Conservation (phyloP, 2,329 filamentous ascomycete genomes). For the Rhynchosporium agropyri region DNA sequence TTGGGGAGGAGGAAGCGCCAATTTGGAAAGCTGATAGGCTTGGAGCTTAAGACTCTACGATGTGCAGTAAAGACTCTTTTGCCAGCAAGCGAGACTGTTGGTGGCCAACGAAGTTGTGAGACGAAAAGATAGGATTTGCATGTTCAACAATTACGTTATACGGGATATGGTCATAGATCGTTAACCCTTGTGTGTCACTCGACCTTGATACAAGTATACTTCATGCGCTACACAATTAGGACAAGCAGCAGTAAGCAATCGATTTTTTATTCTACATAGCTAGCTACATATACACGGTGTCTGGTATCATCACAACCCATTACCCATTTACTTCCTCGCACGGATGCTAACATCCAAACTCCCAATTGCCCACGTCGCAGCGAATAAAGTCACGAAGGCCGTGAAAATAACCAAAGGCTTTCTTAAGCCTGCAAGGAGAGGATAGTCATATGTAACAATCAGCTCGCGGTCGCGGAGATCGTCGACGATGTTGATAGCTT, state of each 20-base stretch:
- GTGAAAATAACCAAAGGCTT: slow-evolving; percentile 84
- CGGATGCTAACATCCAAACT: slow-evolving; percentile 40
- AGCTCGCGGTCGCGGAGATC: slow-evolving; percentile 84
- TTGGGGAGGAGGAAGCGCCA: too few species aligned
- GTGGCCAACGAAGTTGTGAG: too few species aligned
- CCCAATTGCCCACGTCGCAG: slow-evolving; percentile 72
- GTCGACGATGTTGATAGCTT: slow-evolving; percentile 84
- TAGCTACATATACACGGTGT: neutral
- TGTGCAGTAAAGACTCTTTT: too few species aligned
- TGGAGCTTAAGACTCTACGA: too few species aligned
- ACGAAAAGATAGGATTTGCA: too few species aligned
- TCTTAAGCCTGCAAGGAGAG: slow-evolving; percentile 71
- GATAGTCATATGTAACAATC: slow-evolving; percentile 86
- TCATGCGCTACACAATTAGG: neutral
- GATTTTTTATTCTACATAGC: slow-evolving; percentile 13
- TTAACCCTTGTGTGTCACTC: neutral
- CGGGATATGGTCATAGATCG: too few species aligned
- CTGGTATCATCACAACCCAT: neutral
- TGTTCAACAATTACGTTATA: too few species aligned
- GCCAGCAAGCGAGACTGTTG: too few species aligned
- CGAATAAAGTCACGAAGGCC: slow-evolving; percentile 74
- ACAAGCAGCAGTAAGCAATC: neutral
- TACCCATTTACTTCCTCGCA: slow-evolving; percentile 28
- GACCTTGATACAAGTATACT: neutral
- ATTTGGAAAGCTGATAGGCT: too few species aligned